Evolutionary conservation across 2,329 filamentous ascomycete species (phyloP).

Genomic region (Diaporthe sp.): DNA sequence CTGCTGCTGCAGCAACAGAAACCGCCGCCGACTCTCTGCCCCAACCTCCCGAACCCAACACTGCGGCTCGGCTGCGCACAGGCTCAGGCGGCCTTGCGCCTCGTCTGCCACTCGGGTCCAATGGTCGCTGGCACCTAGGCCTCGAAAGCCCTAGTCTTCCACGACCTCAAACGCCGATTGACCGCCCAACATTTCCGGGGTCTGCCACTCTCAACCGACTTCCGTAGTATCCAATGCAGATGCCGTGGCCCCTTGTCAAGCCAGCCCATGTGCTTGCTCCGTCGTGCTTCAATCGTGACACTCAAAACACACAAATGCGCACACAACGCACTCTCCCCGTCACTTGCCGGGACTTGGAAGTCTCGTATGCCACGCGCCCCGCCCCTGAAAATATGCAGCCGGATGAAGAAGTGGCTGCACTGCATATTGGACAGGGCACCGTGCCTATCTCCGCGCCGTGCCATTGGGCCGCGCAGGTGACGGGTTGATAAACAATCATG

Average conservation of each 20-base stretch:
- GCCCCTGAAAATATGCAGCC: slow-evolving; percentile 20
- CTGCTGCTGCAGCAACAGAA: slow-evolving; percentile 1
- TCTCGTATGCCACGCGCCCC: neutral
- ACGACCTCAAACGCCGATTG: neutral
- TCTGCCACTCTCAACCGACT: neutral
- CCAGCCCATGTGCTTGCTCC: neutral
- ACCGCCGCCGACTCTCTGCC: neutral
- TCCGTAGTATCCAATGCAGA: neutral
- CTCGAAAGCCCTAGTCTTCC: slow-evolving; percentile 9
- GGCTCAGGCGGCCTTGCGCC: slow-evolving; percentile 7
- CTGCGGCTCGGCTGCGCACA: slow-evolving; percentile 9
- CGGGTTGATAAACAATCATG: slow-evolving; percentile 22
- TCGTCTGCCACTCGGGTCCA: neutral
- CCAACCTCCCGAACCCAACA: neutral
- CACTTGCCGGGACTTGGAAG: slow-evolving; percentile 27
- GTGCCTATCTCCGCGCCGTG: neutral
- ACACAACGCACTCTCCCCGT: neutral
- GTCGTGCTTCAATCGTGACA: neutral
- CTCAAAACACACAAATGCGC: neutral
- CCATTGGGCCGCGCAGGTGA: slow-evolving; percentile 23
- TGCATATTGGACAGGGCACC: slow-evolving; percentile 5
- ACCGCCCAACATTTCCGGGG: neutral
- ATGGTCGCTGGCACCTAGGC: slow-evolving; percentile 25
- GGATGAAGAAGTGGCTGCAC: neutral
- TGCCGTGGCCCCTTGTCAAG: neutral